Base-by-base conservation (phyloP, 768 basidiomycete species). In the Cyclocybe cylindracea region DNA sequence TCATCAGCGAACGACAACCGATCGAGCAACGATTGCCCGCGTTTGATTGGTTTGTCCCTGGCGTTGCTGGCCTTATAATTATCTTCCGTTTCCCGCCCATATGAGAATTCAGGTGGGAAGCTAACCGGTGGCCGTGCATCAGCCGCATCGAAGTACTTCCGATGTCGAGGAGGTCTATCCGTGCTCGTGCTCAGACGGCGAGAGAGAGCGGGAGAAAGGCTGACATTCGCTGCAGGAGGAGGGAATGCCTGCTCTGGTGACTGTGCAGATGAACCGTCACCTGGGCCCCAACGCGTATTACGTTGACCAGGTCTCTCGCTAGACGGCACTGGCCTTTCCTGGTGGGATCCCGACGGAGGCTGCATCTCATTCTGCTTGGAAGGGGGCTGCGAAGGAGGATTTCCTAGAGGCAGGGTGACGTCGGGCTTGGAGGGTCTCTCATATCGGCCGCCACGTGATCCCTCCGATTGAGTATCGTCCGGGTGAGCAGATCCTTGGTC, bases 21-120 rank as follows among this genome's bases (percentile, higher is more conserved):
- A 37, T 70, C 72, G 42, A 75, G 53, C 44, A 75, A 55, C 10
- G 74, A 71, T 14, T 62, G 24, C 57, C 47, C 14, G 49, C 49
- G n/a, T 51, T 54, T 10, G 16, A 34, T 24, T 35, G 11, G 24
- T 40, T 55, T 32, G 40, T 46, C 3, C 56, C 60, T 24, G 56
- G 42, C 11, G 24, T 24, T 24, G 24, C 60, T 58, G 18, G 58
- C 59, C 40, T 47, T 48, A 33, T 62, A 55, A 16, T 33, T 51
- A 7, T 52, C 6, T 10, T 31, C 39, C 10, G 46, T 50, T 8
- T 55, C 50, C 39, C 34, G 52, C 35, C 18, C 11, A 11, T 18
- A 39, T n/a, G 45, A 24, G 24, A 24, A 29, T 50, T 14, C 39
- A 5, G 13, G 19, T 34, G 24, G 39, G 31, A 50, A 19, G 31